Percentiles rank a stretch among this genome's conserved stretches.
Evolutionary conservation across 2,329 filamentous ascomycete genomes (phyloP).

Genomic region (Colletotrichum lini): DNA sequence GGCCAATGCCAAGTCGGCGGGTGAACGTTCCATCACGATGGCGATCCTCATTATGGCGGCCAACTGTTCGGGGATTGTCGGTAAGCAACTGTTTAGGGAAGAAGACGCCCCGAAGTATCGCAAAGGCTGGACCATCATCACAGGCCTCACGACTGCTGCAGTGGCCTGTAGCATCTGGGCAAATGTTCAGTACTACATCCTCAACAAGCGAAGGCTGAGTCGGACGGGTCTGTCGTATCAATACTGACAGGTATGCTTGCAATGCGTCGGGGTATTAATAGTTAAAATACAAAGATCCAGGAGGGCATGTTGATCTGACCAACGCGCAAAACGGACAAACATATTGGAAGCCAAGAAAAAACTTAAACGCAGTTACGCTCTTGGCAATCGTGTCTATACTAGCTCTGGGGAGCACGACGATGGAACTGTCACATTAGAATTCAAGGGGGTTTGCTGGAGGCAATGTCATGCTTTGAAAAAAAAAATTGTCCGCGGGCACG

Average conservation of each 20-base stretch:
- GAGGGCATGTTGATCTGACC: not conserved
- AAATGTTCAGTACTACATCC: constrained; percentile 40
- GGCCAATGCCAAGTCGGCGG: constrained; percentile 48
- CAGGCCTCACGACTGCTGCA: constrained; percentile 41
- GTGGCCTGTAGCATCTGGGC: constrained; percentile 34
- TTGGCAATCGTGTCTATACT: not conserved
- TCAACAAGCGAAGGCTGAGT: constrained; percentile 33
- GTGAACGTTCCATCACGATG: constrained; percentile 51
- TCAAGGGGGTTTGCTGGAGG: not conserved
- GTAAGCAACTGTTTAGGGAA: constrained; percentile 50
- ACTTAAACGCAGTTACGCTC: too few species aligned
- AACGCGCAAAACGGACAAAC: not conserved
- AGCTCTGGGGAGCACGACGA: not conserved
- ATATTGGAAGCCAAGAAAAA: not conserved
- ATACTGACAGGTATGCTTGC: constrained; percentile 13
- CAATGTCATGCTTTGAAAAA: not conserved
- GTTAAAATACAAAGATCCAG: not conserved
- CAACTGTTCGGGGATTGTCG: constrained; percentile 50
- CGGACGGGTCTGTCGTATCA: constrained; percentile 29
- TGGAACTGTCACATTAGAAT: not conserved
- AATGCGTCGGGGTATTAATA: not conserved
- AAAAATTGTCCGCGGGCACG: not conserved
- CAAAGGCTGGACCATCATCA: constrained; percentile 48
- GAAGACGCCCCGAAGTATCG: constrained; percentile 49
- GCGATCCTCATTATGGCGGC: constrained; percentile 52